phyloP scores from a whole-genome alignment of 176 grass and related monocot genomes.

The Avena sativa region DNA sequence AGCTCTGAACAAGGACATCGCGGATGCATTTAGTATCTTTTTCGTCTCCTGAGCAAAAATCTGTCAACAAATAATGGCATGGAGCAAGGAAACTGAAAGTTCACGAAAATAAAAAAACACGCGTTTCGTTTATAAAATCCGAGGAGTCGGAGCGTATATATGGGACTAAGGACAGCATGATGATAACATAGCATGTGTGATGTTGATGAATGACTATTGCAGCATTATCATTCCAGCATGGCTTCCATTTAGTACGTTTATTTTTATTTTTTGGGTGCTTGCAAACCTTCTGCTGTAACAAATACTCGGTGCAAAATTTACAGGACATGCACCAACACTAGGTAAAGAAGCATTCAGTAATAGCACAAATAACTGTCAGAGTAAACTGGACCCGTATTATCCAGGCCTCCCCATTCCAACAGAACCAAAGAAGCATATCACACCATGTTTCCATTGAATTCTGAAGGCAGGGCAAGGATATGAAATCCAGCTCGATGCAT shows the following conservation, averaged over 20 bases:
- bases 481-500: constrained; percentile 37
- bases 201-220: constrained; percentile 12
- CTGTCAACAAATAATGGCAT: background rate
- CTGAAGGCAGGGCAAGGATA: constrained; percentile 5
- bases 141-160: background rate
- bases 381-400: background rate
- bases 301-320: background rate
- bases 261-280: background rate
- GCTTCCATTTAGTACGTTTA: background rate
- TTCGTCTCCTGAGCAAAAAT: background rate
- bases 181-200: background rate
- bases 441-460: constrained; percentile 28
- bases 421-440: constrained; percentile 31
- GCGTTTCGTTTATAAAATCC: background rate
- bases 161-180: background rate
- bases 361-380: background rate
- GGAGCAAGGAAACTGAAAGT: background rate
- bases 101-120: background rate
- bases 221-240: background rate
- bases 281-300: background rate
- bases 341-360: background rate
- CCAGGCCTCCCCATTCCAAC: background rate
- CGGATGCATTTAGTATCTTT: background rate
- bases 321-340: background rate
- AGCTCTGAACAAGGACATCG: background rate